These are phyloP conservation scores for Trichosphaerium sp. DNA, from an alignment of 78 protist genomes.

Conservation along the genomic window DNA sequence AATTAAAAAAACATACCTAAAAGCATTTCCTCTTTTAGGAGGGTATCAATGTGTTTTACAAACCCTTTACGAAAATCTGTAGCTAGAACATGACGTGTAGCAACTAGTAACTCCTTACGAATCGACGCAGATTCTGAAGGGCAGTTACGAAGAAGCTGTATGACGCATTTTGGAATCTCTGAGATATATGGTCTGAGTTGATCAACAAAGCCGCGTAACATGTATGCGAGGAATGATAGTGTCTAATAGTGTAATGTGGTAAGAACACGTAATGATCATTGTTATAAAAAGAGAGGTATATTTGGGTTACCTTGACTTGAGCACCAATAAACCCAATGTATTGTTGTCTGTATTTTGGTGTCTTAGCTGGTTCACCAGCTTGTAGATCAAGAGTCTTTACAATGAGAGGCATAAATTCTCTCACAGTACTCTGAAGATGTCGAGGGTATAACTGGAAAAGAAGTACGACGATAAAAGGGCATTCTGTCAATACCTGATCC, in stretches of 20 bases:
- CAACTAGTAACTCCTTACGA: conserved; percentile 75
- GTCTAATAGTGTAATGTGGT: conserved; percentile 24
- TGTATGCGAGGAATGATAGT: conserved; percentile 78
- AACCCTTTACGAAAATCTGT: conserved; percentile 76
- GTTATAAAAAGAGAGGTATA: background rate
- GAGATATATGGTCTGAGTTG: conserved; percentile 34
- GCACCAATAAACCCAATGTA: conserved; percentile 74
- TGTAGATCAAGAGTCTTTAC: conserved; percentile 35
- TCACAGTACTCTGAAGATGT: conserved; percentile 19
- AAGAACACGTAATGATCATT: no score
- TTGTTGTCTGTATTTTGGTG: conserved; percentile 1
- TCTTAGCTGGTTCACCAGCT: conserved; percentile 17
- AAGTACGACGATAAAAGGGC: conserved; percentile 81
- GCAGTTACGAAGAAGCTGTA: conserved; percentile 51
- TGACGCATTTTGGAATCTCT: conserved; percentile 60
- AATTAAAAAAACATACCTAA: conserved; percentile 19
- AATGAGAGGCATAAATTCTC: conserved; percentile 54
- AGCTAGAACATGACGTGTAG: conserved; percentile 73
- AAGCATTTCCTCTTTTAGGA: conserved; percentile 66
- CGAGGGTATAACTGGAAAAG: conserved; percentile 71
- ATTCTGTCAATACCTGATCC: conserved; percentile 76
- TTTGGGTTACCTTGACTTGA: conserved; percentile 47
- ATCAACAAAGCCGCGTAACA: conserved; percentile 46
- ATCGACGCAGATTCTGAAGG: conserved; percentile 62
- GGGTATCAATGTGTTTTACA: conserved; percentile 51